Conservation (phyloP, 2,329 filamentous ascomycete species). For the Berkeleyomyces basicola region DNA sequence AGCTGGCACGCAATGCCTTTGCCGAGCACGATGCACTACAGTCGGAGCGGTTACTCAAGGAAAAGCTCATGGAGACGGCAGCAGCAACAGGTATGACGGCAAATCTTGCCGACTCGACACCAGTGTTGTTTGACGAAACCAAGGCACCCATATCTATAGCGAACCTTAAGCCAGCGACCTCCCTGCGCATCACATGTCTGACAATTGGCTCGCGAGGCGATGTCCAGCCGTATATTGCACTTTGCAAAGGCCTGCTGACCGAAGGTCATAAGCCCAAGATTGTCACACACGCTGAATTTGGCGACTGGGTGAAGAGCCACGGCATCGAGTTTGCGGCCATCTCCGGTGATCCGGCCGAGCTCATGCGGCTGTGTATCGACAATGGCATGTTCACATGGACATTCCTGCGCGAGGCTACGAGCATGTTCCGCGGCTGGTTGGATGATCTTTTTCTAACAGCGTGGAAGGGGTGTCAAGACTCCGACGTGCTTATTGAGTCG, state of each 20-base stretch:
- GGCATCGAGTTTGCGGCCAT: conserved; percentile 85
- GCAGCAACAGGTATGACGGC: not conserved
- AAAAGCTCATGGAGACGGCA: not conserved
- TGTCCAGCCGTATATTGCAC: conserved; percentile 91
- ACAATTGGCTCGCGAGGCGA: conserved; percentile 94
- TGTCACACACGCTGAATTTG: conserved; percentile 83
- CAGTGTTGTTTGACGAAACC: conserved; percentile 79
- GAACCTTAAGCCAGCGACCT: conserved; percentile 70
- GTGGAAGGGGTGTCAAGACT: conserved; percentile 69
- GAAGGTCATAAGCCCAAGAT: conserved; percentile 80
- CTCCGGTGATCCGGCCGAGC: conserved; percentile 77
- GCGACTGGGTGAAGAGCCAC: conserved; percentile 75
- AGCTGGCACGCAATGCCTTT: conserved; percentile 56
- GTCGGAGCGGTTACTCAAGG: conserved; percentile 24
- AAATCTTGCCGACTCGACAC: conserved; percentile 40
- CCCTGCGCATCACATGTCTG: conserved; percentile 75
- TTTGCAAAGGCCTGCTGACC: conserved; percentile 76
- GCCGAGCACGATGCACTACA: conserved; percentile 63
- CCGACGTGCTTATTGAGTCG: conserved; percentile 84
- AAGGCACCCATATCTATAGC: conserved; percentile 56
- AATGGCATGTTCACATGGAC: conserved; percentile 92
- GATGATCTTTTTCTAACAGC: conserved; percentile 72
- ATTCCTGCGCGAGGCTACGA: conserved; percentile 74
- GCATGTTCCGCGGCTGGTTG: conserved; percentile 86
- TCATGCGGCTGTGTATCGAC: conserved; percentile 93